phyloP scores from a whole-genome alignment of 2,329 filamentous ascomycete genomes.

The Graphilbum sp. region DNA sequence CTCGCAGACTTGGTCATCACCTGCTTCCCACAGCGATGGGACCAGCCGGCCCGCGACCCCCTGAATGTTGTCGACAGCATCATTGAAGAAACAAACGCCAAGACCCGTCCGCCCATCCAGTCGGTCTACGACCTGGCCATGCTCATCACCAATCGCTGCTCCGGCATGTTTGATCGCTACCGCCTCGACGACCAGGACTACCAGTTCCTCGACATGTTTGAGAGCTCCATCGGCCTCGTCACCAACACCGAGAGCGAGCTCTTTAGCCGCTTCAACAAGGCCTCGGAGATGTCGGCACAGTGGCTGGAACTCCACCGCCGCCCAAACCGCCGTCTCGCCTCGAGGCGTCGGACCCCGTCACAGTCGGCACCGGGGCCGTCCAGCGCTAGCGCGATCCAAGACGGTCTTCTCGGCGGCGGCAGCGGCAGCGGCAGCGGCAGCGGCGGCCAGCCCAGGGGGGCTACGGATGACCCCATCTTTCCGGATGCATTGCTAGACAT shows the following conservation, averaged over 20 bases:
- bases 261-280: conserved; percentile 41
- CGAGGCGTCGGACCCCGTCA: neutral
- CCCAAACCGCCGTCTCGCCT: neutral
- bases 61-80: conserved; percentile 46
- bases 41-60: conserved; percentile 44
- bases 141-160: conserved; percentile 43
- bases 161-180: conserved; percentile 43
- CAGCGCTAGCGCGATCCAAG: too few species aligned
- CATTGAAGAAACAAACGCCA: conserved; percentile 49
- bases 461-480: conserved; percentile 16
- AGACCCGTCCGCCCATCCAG: conserved; percentile 39
- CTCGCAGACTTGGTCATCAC: conserved; percentile 38
- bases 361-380: too few species aligned
- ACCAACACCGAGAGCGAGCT: conserved; percentile 39
- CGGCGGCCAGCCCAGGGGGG: neutral
- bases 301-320: conserved; percentile 30
- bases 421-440: too few species aligned
- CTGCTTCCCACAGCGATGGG: conserved; percentile 40
- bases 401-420: too few species aligned
- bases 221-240: conserved; percentile 39
- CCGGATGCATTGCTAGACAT: conserved; percentile 43
- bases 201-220: conserved; percentile 53
- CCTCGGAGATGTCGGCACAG: conserved; percentile 36
- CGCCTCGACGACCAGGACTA: conserved; percentile 40
- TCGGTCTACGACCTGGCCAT: conserved; percentile 47